Evolutionary conservation across 1,284 basidiomycete species (phyloP), one percentile per base, ranked within the genome.

Genomic region (Microbotryum silenes-acaulis): DNA sequence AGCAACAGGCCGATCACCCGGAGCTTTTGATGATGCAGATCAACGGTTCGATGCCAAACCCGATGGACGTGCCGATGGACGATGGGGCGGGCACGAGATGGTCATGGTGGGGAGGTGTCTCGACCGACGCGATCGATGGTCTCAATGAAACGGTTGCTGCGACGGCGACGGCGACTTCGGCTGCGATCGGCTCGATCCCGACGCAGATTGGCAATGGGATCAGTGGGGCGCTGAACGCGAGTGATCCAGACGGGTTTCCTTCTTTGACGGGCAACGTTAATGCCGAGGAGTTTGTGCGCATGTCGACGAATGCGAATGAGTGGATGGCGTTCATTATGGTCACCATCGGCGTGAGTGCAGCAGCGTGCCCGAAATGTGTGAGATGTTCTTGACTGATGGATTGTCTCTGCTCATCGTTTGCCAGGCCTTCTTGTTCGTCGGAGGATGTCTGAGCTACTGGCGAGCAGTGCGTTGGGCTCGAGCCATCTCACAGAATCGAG

Each of bases 101-200:
- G 67, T 57, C 64, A 12, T 68, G 67, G 67, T 68, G 67, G 67
- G 62, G 62, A n/a, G 63, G 61, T 7, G 37, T 48, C 20, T 33
- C 48, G 5, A 49, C 62, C 27, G 37, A 20, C 18, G 16, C 50
- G 7, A 42, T 18, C 16, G 37, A 42, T 42, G 37, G 37, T 42
- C 37, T 42, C 16, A 42, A 42, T 42, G 14, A 18, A 29, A 2
- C 33, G 8, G 23, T 37, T 12, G 3, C 56, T 2, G n/a, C 46
- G 1, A 20, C 54, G 9, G 49, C 64, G 4, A 51, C 66, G 0
- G 25, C 57, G 21, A 59, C 61, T 14, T 7, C 51, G 7, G 47
- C 54, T 18, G 60, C 62, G 6, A 25, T 66, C 14, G 64, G 62
- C 3, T 46, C 56, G 45, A 44, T 68, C 1, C 67, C 67, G 25